These are phyloP conservation scores for Backusella macrospora DNA, from an alignment of 192 early-diverging fungal species.

Conservation along the genomic window DNA sequence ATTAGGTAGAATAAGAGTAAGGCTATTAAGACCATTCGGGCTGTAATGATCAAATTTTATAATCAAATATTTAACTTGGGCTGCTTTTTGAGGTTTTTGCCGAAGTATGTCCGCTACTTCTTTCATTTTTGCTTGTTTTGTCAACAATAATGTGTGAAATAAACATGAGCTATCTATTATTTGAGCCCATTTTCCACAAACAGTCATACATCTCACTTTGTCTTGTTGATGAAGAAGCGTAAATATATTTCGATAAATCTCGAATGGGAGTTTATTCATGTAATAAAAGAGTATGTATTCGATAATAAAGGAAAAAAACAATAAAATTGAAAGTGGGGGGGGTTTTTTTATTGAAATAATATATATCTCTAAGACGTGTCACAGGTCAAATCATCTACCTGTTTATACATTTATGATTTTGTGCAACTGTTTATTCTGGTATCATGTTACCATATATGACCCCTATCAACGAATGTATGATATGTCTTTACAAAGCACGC, in stretches of 20 bases:
- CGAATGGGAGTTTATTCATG: not conserved
- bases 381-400: no score
- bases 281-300: not conserved
- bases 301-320: no score
- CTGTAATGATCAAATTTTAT: not conserved
- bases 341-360: no score
- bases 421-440: no score
- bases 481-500: no score
- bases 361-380: no score
- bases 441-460: no score
- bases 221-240: not conserved
- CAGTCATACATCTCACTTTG: not conserved
- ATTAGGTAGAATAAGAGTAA: not conserved
- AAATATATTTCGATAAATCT: not conserved
- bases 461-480: no score
- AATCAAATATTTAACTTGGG: not conserved
- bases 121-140: not conserved
- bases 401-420: no score
- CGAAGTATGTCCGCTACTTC: not conserved
- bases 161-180: not conserved
- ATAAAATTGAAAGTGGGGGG: no score
- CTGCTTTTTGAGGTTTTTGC: not conserved
- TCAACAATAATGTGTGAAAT: not conserved
- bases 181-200: not conserved
- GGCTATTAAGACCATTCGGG: not conserved